Evolutionary conservation across 192 early-diverging fungal species (phyloP).

Genomic region (Helicostylum pulchrum): DNA sequence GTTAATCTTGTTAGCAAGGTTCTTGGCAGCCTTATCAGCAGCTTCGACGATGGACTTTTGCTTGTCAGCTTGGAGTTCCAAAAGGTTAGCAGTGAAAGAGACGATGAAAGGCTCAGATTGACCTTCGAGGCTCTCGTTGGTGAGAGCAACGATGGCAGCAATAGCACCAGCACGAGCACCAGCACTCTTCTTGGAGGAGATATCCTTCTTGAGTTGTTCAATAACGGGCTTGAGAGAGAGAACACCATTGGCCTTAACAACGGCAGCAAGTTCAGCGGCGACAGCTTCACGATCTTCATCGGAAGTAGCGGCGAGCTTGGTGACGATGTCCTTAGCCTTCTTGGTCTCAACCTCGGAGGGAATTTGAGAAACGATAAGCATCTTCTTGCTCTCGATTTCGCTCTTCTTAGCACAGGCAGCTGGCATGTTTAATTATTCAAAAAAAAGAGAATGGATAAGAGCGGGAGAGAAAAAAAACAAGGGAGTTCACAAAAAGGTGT

Average conservation of each 20-base stretch:
- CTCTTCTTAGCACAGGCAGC: conserved; percentile 29
- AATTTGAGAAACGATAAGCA: conserved; percentile 11
- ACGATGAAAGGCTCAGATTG: conserved; percentile 68
- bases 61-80: conserved; percentile 62
- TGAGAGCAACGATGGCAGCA: conserved; percentile 56
- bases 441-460: background rate
- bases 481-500: background rate
- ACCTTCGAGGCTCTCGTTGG: conserved; percentile 43
- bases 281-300: conserved; percentile 29
- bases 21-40: conserved; percentile 45
- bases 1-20: conserved; percentile 42
- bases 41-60: conserved; percentile 40
- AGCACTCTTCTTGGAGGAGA: conserved; percentile 68
- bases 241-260: conserved; percentile 55
- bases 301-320: conserved; percentile 27
- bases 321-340: conserved; percentile 31
- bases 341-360: conserved; percentile 27
- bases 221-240: conserved; percentile 59
- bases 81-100: conserved; percentile 58
- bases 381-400: conserved; percentile 29
- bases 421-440: conserved; percentile 23
- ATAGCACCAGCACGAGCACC: conserved; percentile 61
- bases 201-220: conserved; percentile 54
- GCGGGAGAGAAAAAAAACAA: background rate
- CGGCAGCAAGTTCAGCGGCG: conserved; percentile 32